Evolutionary conservation across 192 early-diverging fungal genomes (phyloP).

Genomic region (Coemansia sp.): DNA sequence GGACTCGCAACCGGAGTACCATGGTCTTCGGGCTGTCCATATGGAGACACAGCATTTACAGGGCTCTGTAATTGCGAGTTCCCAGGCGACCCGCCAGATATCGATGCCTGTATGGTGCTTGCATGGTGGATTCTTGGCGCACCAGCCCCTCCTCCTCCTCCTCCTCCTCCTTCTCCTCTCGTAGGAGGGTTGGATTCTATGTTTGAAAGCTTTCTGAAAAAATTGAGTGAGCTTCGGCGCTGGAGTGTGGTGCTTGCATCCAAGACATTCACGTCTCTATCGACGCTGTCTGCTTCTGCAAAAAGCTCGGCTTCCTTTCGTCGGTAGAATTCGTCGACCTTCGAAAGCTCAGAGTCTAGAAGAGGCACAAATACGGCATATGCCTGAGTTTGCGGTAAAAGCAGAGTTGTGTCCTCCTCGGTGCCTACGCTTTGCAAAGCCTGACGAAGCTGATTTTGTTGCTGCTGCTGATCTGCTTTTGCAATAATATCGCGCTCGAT

Average conservation of each 20-base stretch:
- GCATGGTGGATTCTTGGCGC: constrained; percentile 18
- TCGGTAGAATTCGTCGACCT: constrained; percentile 80
- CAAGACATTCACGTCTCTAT: constrained; percentile 22
- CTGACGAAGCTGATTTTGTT: constrained; percentile 1
- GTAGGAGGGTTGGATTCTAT: constrained; percentile 12
- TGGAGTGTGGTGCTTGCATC: constrained; percentile 17
- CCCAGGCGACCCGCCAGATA: not conserved
- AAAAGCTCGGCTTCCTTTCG: constrained; percentile 81
- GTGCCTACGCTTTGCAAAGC: not conserved
- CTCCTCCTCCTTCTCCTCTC: too few species aligned
- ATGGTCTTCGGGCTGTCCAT: not conserved
- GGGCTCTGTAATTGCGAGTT: constrained; percentile 1
- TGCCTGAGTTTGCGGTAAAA: constrained; percentile 39
- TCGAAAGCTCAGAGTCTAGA: constrained; percentile 81
- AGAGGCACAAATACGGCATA: constrained; percentile 64
- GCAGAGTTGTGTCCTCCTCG: constrained; percentile 35
- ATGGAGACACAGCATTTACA: not conserved
- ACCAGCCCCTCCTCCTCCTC: not conserved
- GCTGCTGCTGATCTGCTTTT: constrained; percentile 13
- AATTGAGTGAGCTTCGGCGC: constrained; percentile 35
- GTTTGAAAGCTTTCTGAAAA: constrained; percentile 37
- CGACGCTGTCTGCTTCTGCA: constrained; percentile 64
- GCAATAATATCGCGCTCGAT: constrained; percentile 66
- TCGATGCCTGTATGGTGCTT: constrained; percentile 10
- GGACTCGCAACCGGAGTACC: constrained; percentile 3